Conservation (phyloP, 139 green algal genomes). For the Picochlorum sp. region DNA sequence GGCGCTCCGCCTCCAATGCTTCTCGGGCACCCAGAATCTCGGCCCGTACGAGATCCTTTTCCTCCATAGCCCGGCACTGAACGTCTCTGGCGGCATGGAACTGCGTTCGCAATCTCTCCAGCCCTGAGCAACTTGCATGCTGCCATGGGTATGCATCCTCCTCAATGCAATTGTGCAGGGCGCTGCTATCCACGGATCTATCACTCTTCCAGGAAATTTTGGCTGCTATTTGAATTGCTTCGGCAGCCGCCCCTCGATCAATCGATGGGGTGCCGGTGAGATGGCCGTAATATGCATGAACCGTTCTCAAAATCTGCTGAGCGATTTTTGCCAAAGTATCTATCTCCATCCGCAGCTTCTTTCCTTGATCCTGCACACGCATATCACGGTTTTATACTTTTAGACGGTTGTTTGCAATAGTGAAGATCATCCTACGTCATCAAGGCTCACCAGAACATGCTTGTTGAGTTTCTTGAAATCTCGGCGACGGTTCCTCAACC, state of each 20-base stretch:
- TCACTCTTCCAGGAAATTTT: constrained; percentile 6
- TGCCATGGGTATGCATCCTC: constrained; percentile 3
- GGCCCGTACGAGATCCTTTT: constrained; percentile 2
- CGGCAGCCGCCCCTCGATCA: constrained; percentile 3
- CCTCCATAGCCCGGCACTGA: not conserved
- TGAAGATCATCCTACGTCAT: constrained; percentile 5
- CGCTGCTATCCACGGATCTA: not conserved
- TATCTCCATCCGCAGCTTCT: constrained; percentile 1
- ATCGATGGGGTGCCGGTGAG: not conserved
- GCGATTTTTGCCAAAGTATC: not conserved
- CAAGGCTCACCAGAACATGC: constrained; percentile 1
- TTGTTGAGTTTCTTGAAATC: constrained; percentile 7
- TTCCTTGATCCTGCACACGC: not conserved
- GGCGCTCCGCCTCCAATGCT: not conserved
- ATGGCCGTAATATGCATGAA: constrained; percentile 3
- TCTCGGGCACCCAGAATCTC: not conserved
- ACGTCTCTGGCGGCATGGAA: constrained; percentile 2
- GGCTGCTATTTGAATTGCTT: constrained; percentile 3
- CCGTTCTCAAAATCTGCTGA: constrained; percentile 4
- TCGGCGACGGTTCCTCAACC: not conserved
- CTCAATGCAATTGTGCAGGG: constrained; percentile 4
- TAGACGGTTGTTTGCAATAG: not conserved
- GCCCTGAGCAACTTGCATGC: not conserved
- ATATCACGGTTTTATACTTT: not conserved
- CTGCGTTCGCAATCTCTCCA: not conserved